A percentile compares a stretch with the other conserved stretches of the same genome.
These are phyloP conservation scores for Leucoagaricus sp. DNA, from an alignment of 1,284 basidiomycete genomes.

Conservation along the genomic window DNA sequence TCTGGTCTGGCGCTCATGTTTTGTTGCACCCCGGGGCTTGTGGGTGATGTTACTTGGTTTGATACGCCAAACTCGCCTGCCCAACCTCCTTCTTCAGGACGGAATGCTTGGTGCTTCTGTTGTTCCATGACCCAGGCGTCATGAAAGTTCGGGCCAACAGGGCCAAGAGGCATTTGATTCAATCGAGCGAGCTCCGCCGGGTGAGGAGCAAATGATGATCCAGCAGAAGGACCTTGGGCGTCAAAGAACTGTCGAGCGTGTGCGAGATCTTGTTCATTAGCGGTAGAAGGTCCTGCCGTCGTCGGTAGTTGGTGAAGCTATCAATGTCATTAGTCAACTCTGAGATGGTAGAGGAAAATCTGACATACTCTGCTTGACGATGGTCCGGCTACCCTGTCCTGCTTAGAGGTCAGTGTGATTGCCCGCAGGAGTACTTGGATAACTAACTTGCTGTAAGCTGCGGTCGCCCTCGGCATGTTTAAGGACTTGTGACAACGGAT, in stretches of 20 bases:
- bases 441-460: constrained; percentile 77
- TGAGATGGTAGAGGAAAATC: not conserved
- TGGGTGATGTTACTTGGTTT: constrained; percentile 23
- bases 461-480: constrained; percentile 93
- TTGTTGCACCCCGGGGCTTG: constrained; percentile 30
- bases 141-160: constrained; percentile 38
- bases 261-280: constrained; percentile 66
- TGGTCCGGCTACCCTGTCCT: constrained; percentile 76
- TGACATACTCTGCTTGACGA: constrained; percentile 65
- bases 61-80: constrained; percentile 48
- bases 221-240: constrained; percentile 31
- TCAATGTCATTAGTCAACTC: constrained; percentile 7
- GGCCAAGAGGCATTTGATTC: constrained; percentile 29
- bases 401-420: constrained; percentile 15
- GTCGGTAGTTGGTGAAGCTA: constrained; percentile 77
- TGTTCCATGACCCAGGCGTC: constrained; percentile 59
- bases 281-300: constrained; percentile 43
- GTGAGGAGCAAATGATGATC: constrained; percentile 37
- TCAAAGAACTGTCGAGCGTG: constrained; percentile 81
- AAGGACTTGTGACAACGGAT: constrained; percentile 88
- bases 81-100: constrained; percentile 42
- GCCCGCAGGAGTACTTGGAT: not conserved
- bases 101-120: constrained; percentile 37
- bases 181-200: constrained; percentile 41
- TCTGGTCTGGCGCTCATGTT: constrained; percentile 27